phyloP scores from a whole-genome alignment of 352 stramenopile species.

The Phytophthora cactorum region DNA sequence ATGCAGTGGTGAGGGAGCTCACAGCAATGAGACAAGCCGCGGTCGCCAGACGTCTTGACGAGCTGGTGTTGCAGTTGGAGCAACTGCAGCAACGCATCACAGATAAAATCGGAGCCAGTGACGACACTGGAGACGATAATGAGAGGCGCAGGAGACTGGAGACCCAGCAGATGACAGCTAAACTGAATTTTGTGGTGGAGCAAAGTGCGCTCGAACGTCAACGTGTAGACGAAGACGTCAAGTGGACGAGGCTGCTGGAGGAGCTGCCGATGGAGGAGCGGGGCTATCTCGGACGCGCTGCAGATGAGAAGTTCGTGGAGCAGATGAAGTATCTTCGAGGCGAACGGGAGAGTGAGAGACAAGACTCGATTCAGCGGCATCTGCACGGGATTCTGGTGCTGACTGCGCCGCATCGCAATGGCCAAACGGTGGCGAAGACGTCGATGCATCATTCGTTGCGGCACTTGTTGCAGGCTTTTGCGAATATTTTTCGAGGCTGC shows the following conservation, averaged over 20 bases:
- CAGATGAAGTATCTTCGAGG: slow-evolving; percentile 68
- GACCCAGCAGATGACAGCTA: slow-evolving; percentile 44
- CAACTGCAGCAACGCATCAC: slow-evolving; percentile 8
- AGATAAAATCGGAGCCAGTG: not conserved
- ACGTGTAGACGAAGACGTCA: slow-evolving; percentile 8
- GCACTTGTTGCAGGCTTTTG: slow-evolving; percentile 57
- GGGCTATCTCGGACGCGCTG: slow-evolving; percentile 56
- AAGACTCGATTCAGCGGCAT: slow-evolving; percentile 47
- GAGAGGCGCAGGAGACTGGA: slow-evolving; percentile 5
- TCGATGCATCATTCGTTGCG: slow-evolving; percentile 52
- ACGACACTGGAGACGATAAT: not conserved
- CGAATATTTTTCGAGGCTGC: slow-evolving; percentile 50
- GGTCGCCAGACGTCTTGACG: slow-evolving; percentile 11
- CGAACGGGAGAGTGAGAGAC: slow-evolving; percentile 33
- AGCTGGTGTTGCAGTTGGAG: slow-evolving; percentile 33
- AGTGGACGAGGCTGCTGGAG: slow-evolving; percentile 52
- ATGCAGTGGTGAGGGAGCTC: slow-evolving; percentile 20
- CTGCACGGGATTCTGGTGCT: slow-evolving; percentile 47
- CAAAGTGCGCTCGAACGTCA: slow-evolving; percentile 39
- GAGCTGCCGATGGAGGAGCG: slow-evolving; percentile 50
- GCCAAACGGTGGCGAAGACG: slow-evolving; percentile 47
- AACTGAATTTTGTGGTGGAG: slow-evolving; percentile 48
- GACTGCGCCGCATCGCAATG: slow-evolving; percentile 44
- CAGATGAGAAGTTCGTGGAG: slow-evolving; percentile 66
- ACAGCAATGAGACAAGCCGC: slow-evolving; percentile 8